Base-by-base conservation (phyloP, 805 yeast species). In the Peterozyma toletana region DNA sequence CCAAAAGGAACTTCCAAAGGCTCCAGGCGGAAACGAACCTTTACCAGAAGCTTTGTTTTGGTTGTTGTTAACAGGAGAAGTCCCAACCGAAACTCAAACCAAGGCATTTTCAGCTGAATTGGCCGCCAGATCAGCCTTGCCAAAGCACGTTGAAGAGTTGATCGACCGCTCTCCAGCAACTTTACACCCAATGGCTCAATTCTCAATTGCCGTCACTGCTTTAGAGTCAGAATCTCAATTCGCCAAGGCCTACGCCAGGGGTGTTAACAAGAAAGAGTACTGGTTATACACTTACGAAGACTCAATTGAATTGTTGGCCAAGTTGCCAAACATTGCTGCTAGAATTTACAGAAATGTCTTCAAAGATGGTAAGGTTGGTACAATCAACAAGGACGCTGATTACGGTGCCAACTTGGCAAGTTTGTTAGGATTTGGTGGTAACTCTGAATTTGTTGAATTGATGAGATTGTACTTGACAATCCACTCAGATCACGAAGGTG, bases 401-500 rank as follows among this genome's bases (percentile, higher is more conserved):
- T 86, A 82, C 67, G 76, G 85, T 63, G 82, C 86, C 51, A 70
- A 66, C 54, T 64, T 78, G 45, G 66, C 80, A 47, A 77, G 79
- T 54, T 72, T 71, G 70, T 67, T 77, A 49, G 83, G 83, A 48
- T 73, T 62, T 62, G 79, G 81, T 53, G 66, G 66, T 47, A 77
- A 80, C 67, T 70, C 71, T 53, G 88, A 83, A 61, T 85, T 85
- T 60, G 75, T 79, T 47, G 90, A 85, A 64, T 74, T 86, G 56
- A 78, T 85, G 80, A 80, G 95, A 70, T 71, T 86, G 53, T 85
- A 85, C 74, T 66, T 84, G 59, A 79, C 91, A 49, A 80, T 85
- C 60, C 95, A 85, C 72, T 77, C 88, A 44, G 95, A 85, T 63
- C 95, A 85, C 70, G 95, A 85, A 72, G 95, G 93, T 69, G 93